Conservation (phyloP, 768 basidiomycete genomes). For the Lactifluus echinatus region DNA sequence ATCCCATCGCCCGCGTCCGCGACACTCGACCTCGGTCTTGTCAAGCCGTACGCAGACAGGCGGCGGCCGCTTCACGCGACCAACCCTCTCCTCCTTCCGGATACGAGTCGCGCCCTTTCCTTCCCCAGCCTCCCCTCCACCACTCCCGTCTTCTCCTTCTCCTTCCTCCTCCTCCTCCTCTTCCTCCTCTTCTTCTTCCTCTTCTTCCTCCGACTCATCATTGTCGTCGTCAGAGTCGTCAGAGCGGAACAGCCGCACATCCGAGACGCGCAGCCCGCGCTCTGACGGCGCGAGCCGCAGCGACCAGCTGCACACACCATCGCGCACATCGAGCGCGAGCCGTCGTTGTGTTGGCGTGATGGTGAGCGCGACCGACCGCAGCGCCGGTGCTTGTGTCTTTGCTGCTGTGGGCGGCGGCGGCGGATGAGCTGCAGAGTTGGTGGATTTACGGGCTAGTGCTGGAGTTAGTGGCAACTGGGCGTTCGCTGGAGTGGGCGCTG, state of each 20-base stretch:
- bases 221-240: slow-evolving; percentile 57
- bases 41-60: slow-evolving; percentile 51
- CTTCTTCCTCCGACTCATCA: slow-evolving; percentile 43
- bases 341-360: slow-evolving; percentile 47
- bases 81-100: slow-evolving; percentile 21
- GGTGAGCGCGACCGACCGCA: slow-evolving; percentile 23
- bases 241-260: slow-evolving; percentile 45
- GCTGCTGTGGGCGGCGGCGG: slow-evolving; percentile 10
- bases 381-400: slow-evolving; percentile 15
- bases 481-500: slow-evolving; percentile 8
- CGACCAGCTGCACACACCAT: slow-evolving; percentile 70
- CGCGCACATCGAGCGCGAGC: slow-evolving; percentile 51
- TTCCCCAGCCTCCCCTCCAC: neutral
- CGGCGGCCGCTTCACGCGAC: slow-evolving; percentile 20
- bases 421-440: slow-evolving; percentile 1
- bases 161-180: slow-evolving; percentile 24
- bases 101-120: no score
- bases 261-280: slow-evolving; percentile 42
- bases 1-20: slow-evolving; percentile 49
- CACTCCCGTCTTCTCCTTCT: neutral
- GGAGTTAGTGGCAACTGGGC: slow-evolving; percentile 17
- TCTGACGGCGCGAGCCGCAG: slow-evolving; percentile 53
- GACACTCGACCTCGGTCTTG: slow-evolving; percentile 38
- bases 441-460: slow-evolving; percentile 12
- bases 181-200: slow-evolving; percentile 38